Evolutionary conservation across 2,329 filamentous ascomycete genomes (phyloP).

Genomic region (Stylonectria norvegica): DNA sequence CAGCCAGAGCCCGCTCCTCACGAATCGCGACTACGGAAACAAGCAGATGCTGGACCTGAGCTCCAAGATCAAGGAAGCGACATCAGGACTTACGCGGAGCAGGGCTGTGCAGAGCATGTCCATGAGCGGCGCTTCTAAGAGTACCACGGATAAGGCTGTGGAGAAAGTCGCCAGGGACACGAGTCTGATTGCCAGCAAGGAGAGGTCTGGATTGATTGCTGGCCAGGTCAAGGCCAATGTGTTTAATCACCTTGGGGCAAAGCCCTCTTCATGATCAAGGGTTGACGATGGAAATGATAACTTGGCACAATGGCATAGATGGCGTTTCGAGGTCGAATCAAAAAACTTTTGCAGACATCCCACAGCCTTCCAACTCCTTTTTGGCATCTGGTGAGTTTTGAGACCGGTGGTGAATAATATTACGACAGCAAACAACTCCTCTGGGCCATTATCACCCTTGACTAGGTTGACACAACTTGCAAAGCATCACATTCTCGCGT

Average conservation of each 20-base stretch:
- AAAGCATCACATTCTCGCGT: no score
- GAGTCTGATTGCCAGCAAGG: conserved; percentile 59
- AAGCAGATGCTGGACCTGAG: conserved; percentile 89
- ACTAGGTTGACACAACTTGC: no score
- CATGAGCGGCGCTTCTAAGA: conserved; percentile 23
- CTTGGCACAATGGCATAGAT: conserved; percentile 25
- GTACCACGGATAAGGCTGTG: conserved; percentile 44
- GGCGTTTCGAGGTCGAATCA: conserved; percentile 28
- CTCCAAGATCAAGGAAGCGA: conserved; percentile 72
- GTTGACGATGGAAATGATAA: conserved; percentile 18
- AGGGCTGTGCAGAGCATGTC: conserved; percentile 26
- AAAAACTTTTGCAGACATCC: conserved; percentile 10
- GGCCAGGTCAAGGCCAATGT: conserved; percentile 61
- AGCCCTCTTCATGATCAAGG: conserved; percentile 12
- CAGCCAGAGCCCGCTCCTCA: conserved; percentile 83
- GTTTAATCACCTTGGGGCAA: conserved; percentile 46
- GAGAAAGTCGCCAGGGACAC: conserved; percentile 59
- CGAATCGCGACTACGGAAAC: conserved; percentile 88
- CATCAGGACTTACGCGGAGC: conserved; percentile 27
- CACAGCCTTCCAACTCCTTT: no score
- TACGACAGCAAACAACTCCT: no score
- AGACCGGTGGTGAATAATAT: no score
- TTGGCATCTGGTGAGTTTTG: no score
- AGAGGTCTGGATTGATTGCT: conserved; percentile 60
- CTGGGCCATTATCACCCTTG: no score